Conservation (phyloP, 1,284 basidiomycete genomes). For the Cystobasidiaceae sp. region DNA sequence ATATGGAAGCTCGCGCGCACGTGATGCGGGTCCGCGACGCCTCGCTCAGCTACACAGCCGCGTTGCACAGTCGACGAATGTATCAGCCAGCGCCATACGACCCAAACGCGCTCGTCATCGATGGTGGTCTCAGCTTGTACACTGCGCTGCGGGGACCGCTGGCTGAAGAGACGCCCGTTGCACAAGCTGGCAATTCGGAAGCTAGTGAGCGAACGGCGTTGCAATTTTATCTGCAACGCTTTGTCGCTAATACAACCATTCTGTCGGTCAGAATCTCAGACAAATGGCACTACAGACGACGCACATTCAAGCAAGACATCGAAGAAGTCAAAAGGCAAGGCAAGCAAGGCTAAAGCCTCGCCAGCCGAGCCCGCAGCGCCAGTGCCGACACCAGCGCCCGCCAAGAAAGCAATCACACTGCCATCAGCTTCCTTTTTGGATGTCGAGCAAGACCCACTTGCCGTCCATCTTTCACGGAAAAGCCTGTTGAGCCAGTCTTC, state of each 20-base stretch:
- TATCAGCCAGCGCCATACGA: conserved; percentile 28
- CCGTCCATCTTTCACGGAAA: conserved; percentile 16
- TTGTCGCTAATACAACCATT: conserved; percentile 48
- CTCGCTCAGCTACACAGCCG: conserved; percentile 48
- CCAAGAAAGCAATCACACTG: background rate
- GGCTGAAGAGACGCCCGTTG: no score
- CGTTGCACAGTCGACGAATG: conserved; percentile 46
- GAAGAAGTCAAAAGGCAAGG: no score
- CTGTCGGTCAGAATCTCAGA: conserved; percentile 35
- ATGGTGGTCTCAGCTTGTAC: conserved; percentile 50
- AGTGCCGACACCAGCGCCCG: background rate
- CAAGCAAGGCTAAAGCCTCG: conserved; percentile 18
- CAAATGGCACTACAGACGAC: conserved; percentile 27
- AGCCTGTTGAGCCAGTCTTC: conserved; percentile 10
- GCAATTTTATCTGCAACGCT: conserved; percentile 1
- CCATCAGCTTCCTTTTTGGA: conserved; percentile 1
- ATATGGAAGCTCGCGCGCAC: conserved; percentile 51
- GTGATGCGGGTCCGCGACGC: conserved; percentile 52
- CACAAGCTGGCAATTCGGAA: no score
- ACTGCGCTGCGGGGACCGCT: conserved; percentile 50
- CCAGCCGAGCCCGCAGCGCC: conserved; percentile 2
- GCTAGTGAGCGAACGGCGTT: background rate
- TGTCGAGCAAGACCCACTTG: conserved; percentile 1
- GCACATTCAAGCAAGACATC: conserved; percentile 39
- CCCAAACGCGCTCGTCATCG: conserved; percentile 14